Evolutionary conservation across 768 basidiomycete genomes (phyloP).

Genomic region (Sarcomyxa edulis): DNA sequence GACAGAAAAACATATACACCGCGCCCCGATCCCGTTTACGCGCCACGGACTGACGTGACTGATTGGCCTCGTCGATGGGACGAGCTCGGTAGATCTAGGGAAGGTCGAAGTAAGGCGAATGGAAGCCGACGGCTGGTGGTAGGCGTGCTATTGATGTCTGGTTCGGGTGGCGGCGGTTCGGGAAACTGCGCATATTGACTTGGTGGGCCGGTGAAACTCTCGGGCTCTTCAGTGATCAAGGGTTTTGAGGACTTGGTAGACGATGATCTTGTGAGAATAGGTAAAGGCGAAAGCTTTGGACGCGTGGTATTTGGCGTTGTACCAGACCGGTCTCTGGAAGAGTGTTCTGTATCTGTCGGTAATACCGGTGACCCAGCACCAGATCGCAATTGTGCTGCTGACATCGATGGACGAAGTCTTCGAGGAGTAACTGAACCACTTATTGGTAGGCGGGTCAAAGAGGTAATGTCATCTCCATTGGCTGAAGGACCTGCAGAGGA

Average conservation of each 20-base stretch:
- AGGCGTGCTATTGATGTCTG: constrained; percentile 40
- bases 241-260: constrained; percentile 52
- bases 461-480: constrained; percentile 50
- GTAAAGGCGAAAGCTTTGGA: constrained; percentile 33
- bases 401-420: constrained; percentile 65
- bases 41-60: constrained; percentile 42
- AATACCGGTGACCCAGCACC: constrained; percentile 29
- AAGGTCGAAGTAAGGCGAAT: constrained; percentile 64
- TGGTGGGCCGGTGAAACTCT: constrained; percentile 58
- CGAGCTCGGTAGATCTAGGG: constrained; percentile 43
- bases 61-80: constrained; percentile 52
- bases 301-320: constrained; percentile 54
- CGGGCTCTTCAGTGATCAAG: constrained; percentile 38
- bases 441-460: constrained; percentile 37
- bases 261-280: constrained; percentile 45
- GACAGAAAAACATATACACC: constrained; percentile 18
- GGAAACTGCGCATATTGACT: constrained; percentile 69
- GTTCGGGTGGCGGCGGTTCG: constrained; percentile 49
- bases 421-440: constrained; percentile 57
- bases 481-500: constrained; percentile 47
- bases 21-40: constrained; percentile 23
- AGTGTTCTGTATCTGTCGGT: constrained; percentile 36
- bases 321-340: constrained; percentile 60
- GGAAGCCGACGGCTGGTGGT: constrained; percentile 61
- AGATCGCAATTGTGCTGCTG: constrained; percentile 70